These are phyloP conservation scores for Ophiostoma triangulosporum DNA, from an alignment of 2,329 filamentous ascomycete species.

Conservation along the genomic window DNA sequence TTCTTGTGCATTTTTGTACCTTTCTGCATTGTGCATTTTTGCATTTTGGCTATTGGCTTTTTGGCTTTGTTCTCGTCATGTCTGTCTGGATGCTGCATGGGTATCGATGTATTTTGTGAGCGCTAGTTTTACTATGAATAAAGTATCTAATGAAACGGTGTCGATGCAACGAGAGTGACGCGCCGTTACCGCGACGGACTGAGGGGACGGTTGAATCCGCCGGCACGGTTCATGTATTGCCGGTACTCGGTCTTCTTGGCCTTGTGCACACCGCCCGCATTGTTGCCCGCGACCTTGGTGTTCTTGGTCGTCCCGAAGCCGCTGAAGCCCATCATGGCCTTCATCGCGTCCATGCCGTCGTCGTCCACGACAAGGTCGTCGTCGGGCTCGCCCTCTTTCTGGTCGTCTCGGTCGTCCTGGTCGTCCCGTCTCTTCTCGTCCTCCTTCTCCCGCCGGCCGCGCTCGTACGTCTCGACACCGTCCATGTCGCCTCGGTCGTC, in stretches of 20 bases:
- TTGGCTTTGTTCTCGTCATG: too few species aligned
- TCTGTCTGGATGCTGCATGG: too few species aligned
- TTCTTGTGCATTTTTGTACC: not conserved
- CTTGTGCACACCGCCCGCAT: slow-evolving; percentile 69
- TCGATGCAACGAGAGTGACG: too few species aligned
- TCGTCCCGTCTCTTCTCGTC: not conserved
- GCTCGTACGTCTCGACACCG: not conserved
- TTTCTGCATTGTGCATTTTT: too few species aligned
- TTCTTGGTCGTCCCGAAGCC: slow-evolving; percentile 78
- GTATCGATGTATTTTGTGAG: too few species aligned
- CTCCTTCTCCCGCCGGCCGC: not conserved
- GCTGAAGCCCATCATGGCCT: slow-evolving; percentile 80
- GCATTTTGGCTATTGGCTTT: not conserved
- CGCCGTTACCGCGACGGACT: slow-evolving; percentile 43
- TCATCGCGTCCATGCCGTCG: slow-evolving; percentile 59
- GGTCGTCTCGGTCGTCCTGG: not conserved
- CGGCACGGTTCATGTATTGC: slow-evolving; percentile 88
- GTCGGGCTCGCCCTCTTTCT: slow-evolving; percentile 23
- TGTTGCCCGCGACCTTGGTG: slow-evolving; percentile 78
- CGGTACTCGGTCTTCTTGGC: slow-evolving; percentile 91
- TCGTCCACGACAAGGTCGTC: slow-evolving; percentile 45
- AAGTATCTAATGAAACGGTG: too few species aligned
- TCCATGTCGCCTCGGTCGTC: not conserved
- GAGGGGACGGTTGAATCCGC: slow-evolving; percentile 69
- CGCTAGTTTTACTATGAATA: too few species aligned